Percentiles rank a stretch among this genome's conserved stretches.
These are phyloP conservation scores for Akanthomyces dipterigenus DNA, from an alignment of 2,329 filamentous ascomycete genomes.

Conservation along the genomic window DNA sequence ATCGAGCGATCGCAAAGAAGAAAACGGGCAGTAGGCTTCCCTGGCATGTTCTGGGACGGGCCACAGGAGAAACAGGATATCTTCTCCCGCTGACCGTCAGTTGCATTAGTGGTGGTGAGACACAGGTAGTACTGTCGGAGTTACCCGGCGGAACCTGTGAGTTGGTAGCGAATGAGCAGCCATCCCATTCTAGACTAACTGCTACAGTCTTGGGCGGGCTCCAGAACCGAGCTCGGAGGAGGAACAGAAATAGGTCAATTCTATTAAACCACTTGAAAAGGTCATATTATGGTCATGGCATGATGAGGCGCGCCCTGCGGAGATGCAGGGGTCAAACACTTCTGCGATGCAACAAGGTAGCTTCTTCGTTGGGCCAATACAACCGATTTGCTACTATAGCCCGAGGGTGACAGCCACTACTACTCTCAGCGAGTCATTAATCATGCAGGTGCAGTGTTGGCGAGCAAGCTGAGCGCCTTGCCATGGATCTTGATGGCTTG, in stretches of 20 bases:
- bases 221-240: not conserved
- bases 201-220: not conserved
- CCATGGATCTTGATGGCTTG: not conserved
- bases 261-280: not conserved
- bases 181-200: not conserved
- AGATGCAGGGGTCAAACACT: not conserved
- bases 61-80: not conserved
- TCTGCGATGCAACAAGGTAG: not conserved
- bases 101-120: conserved; percentile 5
- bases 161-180: not conserved
- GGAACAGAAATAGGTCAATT: not conserved
- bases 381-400: not conserved
- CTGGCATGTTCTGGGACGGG: not conserved
- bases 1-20: not conserved
- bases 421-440: conserved; percentile 4
- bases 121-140: not conserved
- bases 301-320: no score
- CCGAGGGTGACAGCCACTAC: not conserved
- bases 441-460: not conserved
- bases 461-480: not conserved
- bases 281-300: no score
- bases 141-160: not conserved
- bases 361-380: not conserved
- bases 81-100: not conserved
- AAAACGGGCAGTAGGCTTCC: not conserved